Conservation (phyloP, 2,329 filamentous ascomycete genomes). For the Huntiella decipiens region DNA sequence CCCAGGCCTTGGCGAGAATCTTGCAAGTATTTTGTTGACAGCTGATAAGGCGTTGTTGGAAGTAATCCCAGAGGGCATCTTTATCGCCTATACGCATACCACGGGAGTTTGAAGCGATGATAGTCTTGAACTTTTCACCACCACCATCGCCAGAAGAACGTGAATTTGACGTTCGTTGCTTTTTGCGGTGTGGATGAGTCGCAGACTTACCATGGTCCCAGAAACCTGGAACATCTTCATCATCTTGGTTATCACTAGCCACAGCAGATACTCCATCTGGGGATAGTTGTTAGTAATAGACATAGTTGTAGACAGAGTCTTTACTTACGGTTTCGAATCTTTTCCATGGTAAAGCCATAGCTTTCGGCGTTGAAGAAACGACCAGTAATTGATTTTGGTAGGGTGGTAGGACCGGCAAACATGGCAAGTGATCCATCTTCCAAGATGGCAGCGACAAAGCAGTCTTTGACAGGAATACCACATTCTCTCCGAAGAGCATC, state of each 20-base stretch:
- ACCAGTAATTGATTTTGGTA: slow-evolving; percentile 21
- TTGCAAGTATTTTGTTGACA: slow-evolving; percentile 57
- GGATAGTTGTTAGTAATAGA: not conserved
- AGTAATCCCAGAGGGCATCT: slow-evolving; percentile 37
- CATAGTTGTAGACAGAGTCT: not conserved
- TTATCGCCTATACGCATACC: slow-evolving; percentile 32
- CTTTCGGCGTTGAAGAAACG: slow-evolving; percentile 28
- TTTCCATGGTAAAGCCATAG: slow-evolving; percentile 16
- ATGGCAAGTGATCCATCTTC: slow-evolving; percentile 28
- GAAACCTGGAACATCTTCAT: not conserved
- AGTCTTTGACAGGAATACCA: slow-evolving; percentile 30
- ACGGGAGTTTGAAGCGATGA: not conserved
- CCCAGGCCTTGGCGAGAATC: slow-evolving; percentile 54
- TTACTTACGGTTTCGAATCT: slow-evolving; percentile 2
- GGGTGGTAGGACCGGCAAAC: slow-evolving; percentile 25
- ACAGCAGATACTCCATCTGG: not conserved
- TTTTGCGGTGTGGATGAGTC: too few species aligned
- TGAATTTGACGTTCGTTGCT: too few species aligned
- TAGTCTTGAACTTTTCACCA: too few species aligned
- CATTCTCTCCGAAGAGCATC: slow-evolving; percentile 33
- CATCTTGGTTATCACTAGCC: not conserved
- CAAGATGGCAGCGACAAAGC: slow-evolving; percentile 32
- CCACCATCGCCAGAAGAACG: too few species aligned
- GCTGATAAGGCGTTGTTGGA: slow-evolving; percentile 40
- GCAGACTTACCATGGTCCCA: too few species aligned